Evolutionary conservation across 2,329 filamentous ascomycete species (phyloP), one percentile per base, ranked within the genome.

Genomic region (Capronia americana): DNA sequence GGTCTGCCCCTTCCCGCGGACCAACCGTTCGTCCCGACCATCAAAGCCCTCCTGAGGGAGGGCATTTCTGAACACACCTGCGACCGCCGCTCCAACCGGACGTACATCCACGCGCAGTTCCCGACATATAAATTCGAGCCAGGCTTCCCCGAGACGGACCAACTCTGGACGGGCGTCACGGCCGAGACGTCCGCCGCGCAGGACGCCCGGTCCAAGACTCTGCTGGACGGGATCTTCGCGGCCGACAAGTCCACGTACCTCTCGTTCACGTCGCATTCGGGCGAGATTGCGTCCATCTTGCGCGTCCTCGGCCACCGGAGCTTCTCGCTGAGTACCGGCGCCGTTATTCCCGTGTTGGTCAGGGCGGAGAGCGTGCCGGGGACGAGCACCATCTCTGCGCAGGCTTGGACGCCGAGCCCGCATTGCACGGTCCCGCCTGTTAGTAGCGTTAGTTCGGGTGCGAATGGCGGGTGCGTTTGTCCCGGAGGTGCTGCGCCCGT

Each of bases 31-130:
- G 72, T 75, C n/a, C 86, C 86, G 0, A 72, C 80, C 0, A 76
- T 89, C 67, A 88, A 88, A 73, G 87, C 88, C 79, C 76, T 84
- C 44, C 78, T 88, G 46, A 80, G 87, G 12, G 87, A 89, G 76
- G 84, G 84, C 0, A 81, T 88, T 61, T 86, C 85, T 20, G 80
- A 85, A 30, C 87, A 89, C 74, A 89, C 87, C 0, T 89, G 87
- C 73, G 86, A 89, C 75, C 81, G 82, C 14, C 81, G 87, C 10
- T 84, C 82, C 46, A 78, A 75, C 66, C 81, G 79, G 65, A 77
- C 82, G 0, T 79, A 76, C 53, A 87, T 89, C 64, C 72, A 75
- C 12, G 46, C 73, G 1, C 77, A 79, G 55, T 87, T 84, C 70
- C 85, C 86, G 0, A 70, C 69, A 1, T 87, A 81, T 74, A 74